Base-by-base conservation (phyloP, 306 rosid genomes). In the Dalbergia oliveri region DNA sequence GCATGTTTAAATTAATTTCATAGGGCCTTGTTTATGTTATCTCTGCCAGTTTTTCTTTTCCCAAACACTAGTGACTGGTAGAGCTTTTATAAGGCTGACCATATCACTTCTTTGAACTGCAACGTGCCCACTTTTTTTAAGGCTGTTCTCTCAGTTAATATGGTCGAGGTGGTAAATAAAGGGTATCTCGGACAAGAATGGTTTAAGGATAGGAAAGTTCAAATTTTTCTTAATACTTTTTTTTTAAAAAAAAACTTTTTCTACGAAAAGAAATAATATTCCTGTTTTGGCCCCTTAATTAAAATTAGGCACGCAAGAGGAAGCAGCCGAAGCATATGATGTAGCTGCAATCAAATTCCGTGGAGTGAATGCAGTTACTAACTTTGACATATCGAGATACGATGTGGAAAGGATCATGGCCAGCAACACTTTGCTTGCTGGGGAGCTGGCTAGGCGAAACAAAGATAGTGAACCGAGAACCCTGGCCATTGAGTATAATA, bases 261-360 rank as follows among this genome's bases (percentile, higher is more conserved):
- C 53, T 47, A 47, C n/a, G 14, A 10, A 47, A 12, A 47, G 4
- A 47, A 12, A 1, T 8, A 2, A 47, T n/a, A 11, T 54, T 16
- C 6, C 11, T 5, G 4, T 54, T 15, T 54, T 15, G 3, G 21
- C 57, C 18, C 16, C 0, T 54, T 15, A 54, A 5, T 16, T 13
- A 53, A 53, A 14, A 14, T 60, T 83, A 96, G 99, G 98, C 80
- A 96, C 99, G 8, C 99, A 96, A 75, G 99, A 96, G 94, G 99
- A 96, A 88, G 99, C 99, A 57, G 99, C 99, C 0, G 98, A 93
- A 79, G 99, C 99, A 11, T 96, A 96, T 69, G 99, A 96, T 79
- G 74, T 96, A 64, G 99, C 99, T 6, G 99, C 99, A 10, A 91
- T 96, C 39, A 96, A 96, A 80, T 96, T 96, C 62, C 97, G 99